Conservation (phyloP, 306 rosid genomes). For the Prosopis cineraria region DNA sequence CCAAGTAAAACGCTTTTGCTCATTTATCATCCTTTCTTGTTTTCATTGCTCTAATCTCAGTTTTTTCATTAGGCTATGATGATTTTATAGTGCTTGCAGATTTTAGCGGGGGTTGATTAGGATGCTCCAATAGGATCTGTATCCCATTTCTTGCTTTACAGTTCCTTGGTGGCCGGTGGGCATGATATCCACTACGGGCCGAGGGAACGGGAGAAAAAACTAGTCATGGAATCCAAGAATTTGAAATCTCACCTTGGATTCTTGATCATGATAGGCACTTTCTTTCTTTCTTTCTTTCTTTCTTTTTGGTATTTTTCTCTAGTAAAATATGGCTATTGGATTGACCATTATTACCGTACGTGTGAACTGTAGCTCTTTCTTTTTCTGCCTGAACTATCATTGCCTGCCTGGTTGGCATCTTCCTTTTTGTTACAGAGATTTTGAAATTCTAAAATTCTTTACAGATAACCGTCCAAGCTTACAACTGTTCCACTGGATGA, state of each 20-base stretch:
- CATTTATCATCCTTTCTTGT: conserved; percentile 3
- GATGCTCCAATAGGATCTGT: conserved; percentile 88
- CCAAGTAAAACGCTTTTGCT: neutral
- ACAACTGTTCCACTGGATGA: conserved; percentile 37
- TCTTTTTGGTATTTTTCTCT: no score
- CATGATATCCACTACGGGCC: conserved; percentile 58
- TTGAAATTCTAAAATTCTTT: conserved; percentile 10
- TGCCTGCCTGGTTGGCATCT: conserved; percentile 32
- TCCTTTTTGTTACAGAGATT: conserved; percentile 23
- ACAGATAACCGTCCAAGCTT: conserved; percentile 18
- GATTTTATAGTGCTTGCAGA: conserved; percentile 49
- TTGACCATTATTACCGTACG: conserved; percentile 34
- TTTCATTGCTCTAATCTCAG: conserved; percentile 10
- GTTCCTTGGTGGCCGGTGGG: conserved; percentile 56
- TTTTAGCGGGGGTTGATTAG: conserved; percentile 88
- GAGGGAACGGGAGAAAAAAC: conserved; percentile 56
- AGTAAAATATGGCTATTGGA: conserved; percentile 32
- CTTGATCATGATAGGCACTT: conserved; percentile 45
- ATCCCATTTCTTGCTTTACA: conserved; percentile 65
- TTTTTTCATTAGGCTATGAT: conserved; percentile 1
- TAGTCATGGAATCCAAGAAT: conserved; percentile 63
- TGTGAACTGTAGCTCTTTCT: conserved; percentile 27
- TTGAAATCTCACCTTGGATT: conserved; percentile 64
- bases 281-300: conserved; percentile 6
- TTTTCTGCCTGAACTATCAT: conserved; percentile 22